Evolutionary conservation across 2,329 filamentous ascomycete species (phyloP).

Genomic region (Corinectria fuckeliana): DNA sequence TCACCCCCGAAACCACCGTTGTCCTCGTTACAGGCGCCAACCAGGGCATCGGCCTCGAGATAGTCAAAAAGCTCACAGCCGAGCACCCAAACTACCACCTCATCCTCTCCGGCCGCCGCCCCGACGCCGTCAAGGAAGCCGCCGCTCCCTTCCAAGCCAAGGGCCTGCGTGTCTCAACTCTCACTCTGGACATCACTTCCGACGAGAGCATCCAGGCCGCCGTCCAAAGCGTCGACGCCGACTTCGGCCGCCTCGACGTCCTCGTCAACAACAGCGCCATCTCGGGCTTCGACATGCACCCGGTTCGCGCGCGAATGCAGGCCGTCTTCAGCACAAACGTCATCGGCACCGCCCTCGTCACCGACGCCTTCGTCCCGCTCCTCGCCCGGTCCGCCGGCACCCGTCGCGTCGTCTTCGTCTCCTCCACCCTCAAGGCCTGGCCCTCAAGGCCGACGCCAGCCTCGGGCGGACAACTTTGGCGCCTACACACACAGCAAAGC

Average conservation of each 20-base stretch:
- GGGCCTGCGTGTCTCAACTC: constrained; percentile 14
- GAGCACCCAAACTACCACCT: constrained; percentile 18
- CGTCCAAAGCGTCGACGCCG: neutral
- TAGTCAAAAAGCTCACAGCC: constrained; percentile 15
- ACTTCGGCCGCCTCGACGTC: constrained; percentile 23
- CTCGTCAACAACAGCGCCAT: constrained; percentile 29
- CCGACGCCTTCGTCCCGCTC: constrained; percentile 20
- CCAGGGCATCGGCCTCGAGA: constrained; percentile 22
- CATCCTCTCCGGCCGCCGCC: constrained; percentile 21
- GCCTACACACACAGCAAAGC: constrained; percentile 27
- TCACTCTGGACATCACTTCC: constrained; percentile 25
- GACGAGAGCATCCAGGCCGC: constrained; percentile 22
- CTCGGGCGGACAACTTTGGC: constrained; percentile 2
- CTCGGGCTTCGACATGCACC: constrained; percentile 8
- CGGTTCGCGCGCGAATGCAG: constrained; percentile 21
- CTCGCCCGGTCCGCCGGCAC: constrained; percentile 16
- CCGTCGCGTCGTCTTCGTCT: constrained; percentile 25
- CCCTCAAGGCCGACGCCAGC: constrained; percentile 17
- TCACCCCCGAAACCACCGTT: constrained; percentile 15
- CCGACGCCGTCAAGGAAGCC: constrained; percentile 14
- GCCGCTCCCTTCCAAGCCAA: constrained; percentile 12
- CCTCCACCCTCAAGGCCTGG: constrained; percentile 21
- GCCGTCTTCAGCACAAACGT: constrained; percentile 25
- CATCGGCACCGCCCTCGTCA: constrained; percentile 25
- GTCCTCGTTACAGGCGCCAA: constrained; percentile 22